Conservation (phyloP, 116 monocot genomes). For the Thalassia testudinum region DNA sequence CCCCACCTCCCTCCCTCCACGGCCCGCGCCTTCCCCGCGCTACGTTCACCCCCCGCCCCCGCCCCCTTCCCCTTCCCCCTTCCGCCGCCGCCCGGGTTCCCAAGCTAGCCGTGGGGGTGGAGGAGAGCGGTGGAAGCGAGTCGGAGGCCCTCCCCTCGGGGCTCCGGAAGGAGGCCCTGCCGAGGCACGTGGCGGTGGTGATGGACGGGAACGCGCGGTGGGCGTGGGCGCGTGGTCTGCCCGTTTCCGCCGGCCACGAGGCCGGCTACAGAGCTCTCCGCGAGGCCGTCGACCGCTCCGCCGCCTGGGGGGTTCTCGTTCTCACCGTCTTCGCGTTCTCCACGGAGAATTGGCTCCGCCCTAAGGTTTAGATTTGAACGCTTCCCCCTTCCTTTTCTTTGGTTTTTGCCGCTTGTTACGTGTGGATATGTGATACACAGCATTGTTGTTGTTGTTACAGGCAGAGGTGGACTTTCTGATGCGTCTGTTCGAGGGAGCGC, state of each 20-base stretch:
- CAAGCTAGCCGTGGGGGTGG: neutral
- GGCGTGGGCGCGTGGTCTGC: constrained; percentile 39
- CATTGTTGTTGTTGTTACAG: constrained; percentile 12
- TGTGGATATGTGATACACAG: neutral
- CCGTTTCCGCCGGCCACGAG: constrained; percentile 39
- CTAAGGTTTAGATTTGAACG: constrained; percentile 43
- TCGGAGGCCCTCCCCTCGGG: neutral
- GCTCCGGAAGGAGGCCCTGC: constrained; percentile 19
- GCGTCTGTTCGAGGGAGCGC: constrained; percentile 37
- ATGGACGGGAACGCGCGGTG: constrained; percentile 79
- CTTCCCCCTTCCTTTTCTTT: neutral
- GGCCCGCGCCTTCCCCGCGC: neutral
- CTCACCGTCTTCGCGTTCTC: constrained; percentile 89
- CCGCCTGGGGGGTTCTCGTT: constrained; percentile 42
- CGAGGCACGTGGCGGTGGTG: constrained; percentile 65
- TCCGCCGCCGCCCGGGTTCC: neutral
- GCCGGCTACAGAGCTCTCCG: constrained; percentile 49
- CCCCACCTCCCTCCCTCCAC: neutral
- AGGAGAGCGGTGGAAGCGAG: neutral
- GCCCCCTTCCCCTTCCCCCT: neutral
- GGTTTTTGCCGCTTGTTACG: neutral
- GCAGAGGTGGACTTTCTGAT: constrained; percentile 62
- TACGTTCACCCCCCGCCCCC: neutral
- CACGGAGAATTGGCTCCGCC: constrained; percentile 61
- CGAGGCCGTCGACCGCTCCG: constrained; percentile 28